phyloP scores from a whole-genome alignment of 176 grass and related monocot species.

The Ampelocalamus luodianensis region DNA sequence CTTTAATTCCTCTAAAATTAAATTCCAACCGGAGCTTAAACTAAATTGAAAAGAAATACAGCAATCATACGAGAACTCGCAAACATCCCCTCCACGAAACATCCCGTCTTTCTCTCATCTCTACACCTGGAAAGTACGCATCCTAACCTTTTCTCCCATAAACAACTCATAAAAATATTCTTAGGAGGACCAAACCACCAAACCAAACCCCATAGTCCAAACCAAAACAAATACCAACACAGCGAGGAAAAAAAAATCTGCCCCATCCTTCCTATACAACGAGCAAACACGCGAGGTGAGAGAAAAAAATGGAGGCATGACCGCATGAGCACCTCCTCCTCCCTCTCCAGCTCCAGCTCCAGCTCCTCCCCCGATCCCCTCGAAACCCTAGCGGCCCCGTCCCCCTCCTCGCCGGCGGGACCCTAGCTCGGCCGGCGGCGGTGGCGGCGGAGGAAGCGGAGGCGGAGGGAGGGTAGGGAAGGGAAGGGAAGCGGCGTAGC shows the following conservation, averaged over 20 bases:
- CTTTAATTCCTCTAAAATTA: too few species aligned
- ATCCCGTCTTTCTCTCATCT: constrained; percentile 30
- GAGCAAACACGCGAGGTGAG: constrained; percentile 23
- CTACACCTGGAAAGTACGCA: constrained; percentile 54
- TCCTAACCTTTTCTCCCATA: neutral
- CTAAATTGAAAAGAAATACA: neutral
- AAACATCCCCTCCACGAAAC: constrained; percentile 37
- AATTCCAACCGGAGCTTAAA: too few species aligned
- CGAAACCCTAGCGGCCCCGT: neutral
- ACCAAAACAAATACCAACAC: constrained; percentile 51
- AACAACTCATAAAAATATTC: constrained; percentile 46
- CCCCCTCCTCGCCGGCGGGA: neutral
- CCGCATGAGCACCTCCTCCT: constrained; percentile 33
- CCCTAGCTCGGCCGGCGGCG: neutral
- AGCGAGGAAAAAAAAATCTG: constrained; percentile 18
- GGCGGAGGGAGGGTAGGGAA: neutral
- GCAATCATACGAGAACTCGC: neutral
- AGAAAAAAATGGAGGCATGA: constrained; percentile 49
- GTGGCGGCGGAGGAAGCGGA: neutral
- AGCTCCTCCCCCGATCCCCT: constrained; percentile 38
- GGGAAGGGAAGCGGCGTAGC: constrained; percentile 13
- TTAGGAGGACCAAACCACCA: constrained; percentile 39
- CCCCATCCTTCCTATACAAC: neutral
- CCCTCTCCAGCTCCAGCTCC: neutral
- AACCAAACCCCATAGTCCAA: constrained; percentile 49